A percentile compares a stretch with the other conserved stretches of the same genome.
These are phyloP conservation scores for Ettlia oleoabundans DNA, from an alignment of 139 green algal species.

Conservation along the genomic window DNA sequence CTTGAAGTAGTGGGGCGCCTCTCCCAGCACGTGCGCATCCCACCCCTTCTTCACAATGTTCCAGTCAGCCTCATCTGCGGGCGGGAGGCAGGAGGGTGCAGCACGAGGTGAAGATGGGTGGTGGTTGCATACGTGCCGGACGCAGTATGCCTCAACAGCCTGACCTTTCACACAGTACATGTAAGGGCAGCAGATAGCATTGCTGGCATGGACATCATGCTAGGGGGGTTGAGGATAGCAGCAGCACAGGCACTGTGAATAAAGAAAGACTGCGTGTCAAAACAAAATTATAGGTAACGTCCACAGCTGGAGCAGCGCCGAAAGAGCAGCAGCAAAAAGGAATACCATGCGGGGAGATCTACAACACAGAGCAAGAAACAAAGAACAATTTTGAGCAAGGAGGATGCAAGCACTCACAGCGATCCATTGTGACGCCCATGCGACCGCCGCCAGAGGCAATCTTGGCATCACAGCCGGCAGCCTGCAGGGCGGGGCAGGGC, in stretches of 20 bases:
- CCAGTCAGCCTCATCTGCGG: slow-evolving; percentile 87
- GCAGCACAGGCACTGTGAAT: too few species aligned
- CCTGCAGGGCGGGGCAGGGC: too few species aligned
- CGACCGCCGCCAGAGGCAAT: slow-evolving; percentile 94
- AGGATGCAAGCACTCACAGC: slow-evolving; percentile 78
- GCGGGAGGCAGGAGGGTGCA: background rate
- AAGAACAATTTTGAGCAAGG: background rate
- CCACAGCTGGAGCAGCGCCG: too few species aligned
- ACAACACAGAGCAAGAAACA: background rate
- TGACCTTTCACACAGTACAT: too few species aligned
- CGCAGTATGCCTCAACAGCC: too few species aligned
- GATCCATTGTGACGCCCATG: slow-evolving; percentile 97
- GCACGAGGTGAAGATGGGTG: too few species aligned
- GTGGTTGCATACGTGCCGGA: too few species aligned
- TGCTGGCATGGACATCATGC: too few species aligned
- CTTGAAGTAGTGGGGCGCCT: slow-evolving; percentile 84
- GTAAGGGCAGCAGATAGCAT: too few species aligned
- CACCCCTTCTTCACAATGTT: slow-evolving; percentile 94
- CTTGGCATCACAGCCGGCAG: slow-evolving; percentile 71
- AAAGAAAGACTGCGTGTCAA: too few species aligned
- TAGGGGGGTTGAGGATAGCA: too few species aligned
- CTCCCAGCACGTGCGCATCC: slow-evolving; percentile 93
- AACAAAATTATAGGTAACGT: too few species aligned
- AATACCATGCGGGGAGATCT: background rate
- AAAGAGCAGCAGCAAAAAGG: background rate